A percentile compares a stretch with the other conserved stretches of the same genome.
Conservation (phyloP, 306 rosid genomes). For the Pterocarpus macrocarpus region DNA sequence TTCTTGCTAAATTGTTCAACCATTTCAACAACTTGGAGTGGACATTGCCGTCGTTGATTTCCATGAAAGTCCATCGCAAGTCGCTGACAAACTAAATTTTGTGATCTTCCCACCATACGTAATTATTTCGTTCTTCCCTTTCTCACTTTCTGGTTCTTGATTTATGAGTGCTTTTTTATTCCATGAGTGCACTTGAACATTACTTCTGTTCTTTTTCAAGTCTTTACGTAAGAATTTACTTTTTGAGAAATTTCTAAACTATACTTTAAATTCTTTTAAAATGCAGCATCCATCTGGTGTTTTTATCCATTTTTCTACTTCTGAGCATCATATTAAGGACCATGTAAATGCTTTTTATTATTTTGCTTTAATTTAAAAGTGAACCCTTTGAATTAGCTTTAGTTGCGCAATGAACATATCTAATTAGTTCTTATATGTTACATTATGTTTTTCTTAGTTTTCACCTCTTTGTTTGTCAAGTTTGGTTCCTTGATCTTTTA, state of each 20-base stretch:
- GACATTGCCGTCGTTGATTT: constrained; percentile 36
- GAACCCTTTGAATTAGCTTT: too few species aligned
- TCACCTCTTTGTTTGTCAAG: too few species aligned
- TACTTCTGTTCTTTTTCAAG: constrained; percentile 4
- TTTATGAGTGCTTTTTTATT: not conserved
- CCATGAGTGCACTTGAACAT: not conserved
- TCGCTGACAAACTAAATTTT: not conserved
- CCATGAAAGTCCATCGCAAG: not conserved
- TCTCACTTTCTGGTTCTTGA: constrained; percentile 10
- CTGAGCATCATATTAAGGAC: constrained; percentile 52
- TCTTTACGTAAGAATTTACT: constrained; percentile 15
- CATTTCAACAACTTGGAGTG: constrained; percentile 26
- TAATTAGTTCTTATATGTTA: too few species aligned
- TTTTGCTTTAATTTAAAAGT: too few species aligned
- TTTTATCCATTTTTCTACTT: constrained; percentile 75
- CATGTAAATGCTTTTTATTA: constrained; percentile 43
- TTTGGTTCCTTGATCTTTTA: too few species aligned
- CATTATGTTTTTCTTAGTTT: too few species aligned
- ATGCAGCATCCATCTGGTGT: constrained; percentile 66
- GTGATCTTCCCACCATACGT: constrained; percentile 11
- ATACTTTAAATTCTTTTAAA: constrained; percentile 25
- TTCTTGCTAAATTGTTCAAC: constrained; percentile 12
- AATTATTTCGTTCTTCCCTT: not conserved
- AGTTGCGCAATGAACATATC: too few species aligned
- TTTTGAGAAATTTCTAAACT: constrained; percentile 31